Base-by-base conservation (phyloP, 805 yeast genomes). In the Yarrowia divulgata region DNA sequence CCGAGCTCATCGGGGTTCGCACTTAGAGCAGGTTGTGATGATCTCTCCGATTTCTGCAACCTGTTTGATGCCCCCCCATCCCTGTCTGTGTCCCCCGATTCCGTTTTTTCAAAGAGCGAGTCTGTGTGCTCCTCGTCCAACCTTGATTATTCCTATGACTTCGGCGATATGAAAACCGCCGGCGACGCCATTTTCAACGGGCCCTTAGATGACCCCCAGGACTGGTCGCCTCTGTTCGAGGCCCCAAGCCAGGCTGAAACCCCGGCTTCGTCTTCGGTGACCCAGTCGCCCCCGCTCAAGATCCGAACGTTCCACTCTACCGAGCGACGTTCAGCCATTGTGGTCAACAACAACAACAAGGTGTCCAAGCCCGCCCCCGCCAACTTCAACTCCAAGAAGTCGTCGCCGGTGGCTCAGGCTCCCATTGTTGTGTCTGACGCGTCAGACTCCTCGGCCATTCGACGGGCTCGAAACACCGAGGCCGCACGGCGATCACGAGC, bases 401-500 rank as follows among this genome's bases (percentile, higher is more conserved):
- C 93, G 10, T 32, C 66, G 42, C 49, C 49, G 6, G 49, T 32
- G 43, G 32, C 43, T 34, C 83, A 91, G 78, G 82, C 85, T 71
- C 94, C 95, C 13, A 83, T 92, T 71, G 84, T 85, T 55, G 74
- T 80, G 46, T 81, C 84, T 54, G 84, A 84, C 55, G 77, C 82
- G 34, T 80, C 77, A 62, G 97, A 93, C 78, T 87, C 90, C 18
- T 85, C 84, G 68, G 84, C 90, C 67, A 75, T 88, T 74, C 90
- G 93, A 79, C 87, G 97, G 76, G 97, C 97, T 14, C 87, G 92
- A 79, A 92, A 92, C 84, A 92, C 88, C 29, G 97, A 91, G 79
- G 97, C 97, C 72, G 97, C 97, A 7, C 87, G 98, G 79, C 86
- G 97, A 78, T 93, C 97, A 42, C 85, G 98, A 75, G 97, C 97